Conservation (phyloP, 2,329 filamentous ascomycete genomes). For the Leptographium galeiforme region DNA sequence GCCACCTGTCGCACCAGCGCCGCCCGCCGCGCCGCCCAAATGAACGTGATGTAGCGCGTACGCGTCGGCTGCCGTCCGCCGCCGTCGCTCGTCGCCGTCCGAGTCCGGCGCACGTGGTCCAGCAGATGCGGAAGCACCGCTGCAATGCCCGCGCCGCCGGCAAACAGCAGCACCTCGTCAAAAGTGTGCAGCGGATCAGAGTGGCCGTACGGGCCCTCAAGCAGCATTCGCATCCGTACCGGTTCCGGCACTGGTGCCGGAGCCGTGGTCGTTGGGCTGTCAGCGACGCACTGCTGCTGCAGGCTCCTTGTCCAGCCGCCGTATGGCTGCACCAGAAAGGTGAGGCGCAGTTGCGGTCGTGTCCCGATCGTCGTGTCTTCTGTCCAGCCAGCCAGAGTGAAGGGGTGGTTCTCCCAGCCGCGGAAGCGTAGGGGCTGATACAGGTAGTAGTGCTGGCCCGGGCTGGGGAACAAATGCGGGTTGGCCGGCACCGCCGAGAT, state of each 20-base stretch:
- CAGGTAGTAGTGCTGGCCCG: conserved; percentile 33
- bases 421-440: conserved; percentile 24
- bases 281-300: conserved; percentile 5
- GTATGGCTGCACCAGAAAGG: conserved; percentile 10
- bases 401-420: conserved; percentile 37
- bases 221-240: background rate
- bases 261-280: background rate
- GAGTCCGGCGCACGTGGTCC: conserved; percentile 8
- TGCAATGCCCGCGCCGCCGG: conserved; percentile 12
- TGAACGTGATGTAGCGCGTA: conserved; percentile 8
- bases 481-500: conserved; percentile 7
- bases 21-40: conserved; percentile 4
- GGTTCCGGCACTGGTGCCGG: background rate
- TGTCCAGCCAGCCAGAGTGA: conserved; percentile 21
- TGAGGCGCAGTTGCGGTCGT: background rate
- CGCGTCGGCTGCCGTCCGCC: background rate
- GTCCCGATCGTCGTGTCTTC: conserved; percentile 11
- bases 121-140: conserved; percentile 8
- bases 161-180: conserved; percentile 10
- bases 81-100: background rate
- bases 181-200: conserved; percentile 8
- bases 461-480: conserved; percentile 12
- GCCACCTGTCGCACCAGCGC: too few species aligned
- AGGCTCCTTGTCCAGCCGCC: conserved; percentile 12
- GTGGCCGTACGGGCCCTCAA: conserved; percentile 12